Conservation (phyloP, 208 protist genomes). For the Balamuthia mandrillaris region DNA sequence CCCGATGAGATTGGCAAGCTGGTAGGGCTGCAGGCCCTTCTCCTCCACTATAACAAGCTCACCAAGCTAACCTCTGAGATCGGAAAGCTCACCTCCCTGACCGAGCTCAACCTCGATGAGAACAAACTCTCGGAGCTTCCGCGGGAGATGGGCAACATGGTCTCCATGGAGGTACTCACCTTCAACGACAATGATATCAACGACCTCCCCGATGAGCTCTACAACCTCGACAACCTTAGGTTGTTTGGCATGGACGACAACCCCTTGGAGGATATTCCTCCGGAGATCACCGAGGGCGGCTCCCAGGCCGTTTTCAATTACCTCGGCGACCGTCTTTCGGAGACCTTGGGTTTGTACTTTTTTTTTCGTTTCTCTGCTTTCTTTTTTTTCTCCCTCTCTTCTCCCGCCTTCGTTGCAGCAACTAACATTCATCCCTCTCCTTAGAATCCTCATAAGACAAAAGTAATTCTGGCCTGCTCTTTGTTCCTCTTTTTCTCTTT, state of each 20-base stretch:
- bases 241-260: not conserved
- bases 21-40: not conserved
- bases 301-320: conserved; percentile 37
- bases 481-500: no score
- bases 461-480: no score
- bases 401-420: no score
- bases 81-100: not conserved
- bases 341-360: not conserved
- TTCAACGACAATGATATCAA: conserved; percentile 21
- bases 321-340: conserved; percentile 14
- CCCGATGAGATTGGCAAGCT: not conserved
- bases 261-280: not conserved
- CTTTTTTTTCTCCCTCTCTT: no score
- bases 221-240: not conserved
- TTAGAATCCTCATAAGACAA: no score
- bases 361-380: no score
- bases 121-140: conserved; percentile 36
- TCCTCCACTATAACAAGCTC: conserved; percentile 48
- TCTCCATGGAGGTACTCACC: not conserved
- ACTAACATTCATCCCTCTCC: no score
- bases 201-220: conserved; percentile 4
- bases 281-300: conserved; percentile 23
- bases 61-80: conserved; percentile 18
- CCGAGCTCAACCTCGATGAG: conserved; percentile 43
- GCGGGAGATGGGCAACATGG: not conserved